Evolutionary conservation across 2,329 filamentous ascomycete species (phyloP), one percentile per base, ranked within the genome.

Genomic region (Cytospora chrysosperma): DNA sequence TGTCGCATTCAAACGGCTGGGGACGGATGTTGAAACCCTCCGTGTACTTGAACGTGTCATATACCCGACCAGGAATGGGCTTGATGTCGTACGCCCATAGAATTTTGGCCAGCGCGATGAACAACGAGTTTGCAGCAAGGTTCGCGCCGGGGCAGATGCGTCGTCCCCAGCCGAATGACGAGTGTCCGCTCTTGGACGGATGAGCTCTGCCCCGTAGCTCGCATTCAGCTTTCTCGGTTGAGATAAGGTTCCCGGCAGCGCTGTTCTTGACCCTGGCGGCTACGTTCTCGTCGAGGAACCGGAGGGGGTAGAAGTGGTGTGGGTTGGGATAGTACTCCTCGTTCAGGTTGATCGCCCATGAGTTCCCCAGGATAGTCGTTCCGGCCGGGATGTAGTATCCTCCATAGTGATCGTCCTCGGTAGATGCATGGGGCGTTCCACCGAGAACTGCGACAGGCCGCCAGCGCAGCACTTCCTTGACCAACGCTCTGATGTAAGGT

Each of bases 341-440:
- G 43, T 70, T 68, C 43, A 68, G 61, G 49, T 69, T 65, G 64
- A 70, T 68, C 21, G 62, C 75, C 66, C 62, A 82, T 37, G 70
- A 66, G 59, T 76, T 75, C 26, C 70, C 67, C 4, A 76, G 56
- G 0, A 85, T 71, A 0, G 75, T 78, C 0, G 82, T 81, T 0
- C 78, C 80, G 3, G 76, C 74, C 3, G 82, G 81, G 27, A 85
- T 81, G 17, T 75, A 71, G 67, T 79, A 82, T 19, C 79, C 80
- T 51, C 77, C 75, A 68, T 81, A 84, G 15, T 72, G 70, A 62
- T 84, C 81, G 52, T 84, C 80, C 30, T 78, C 74, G 0, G 77
- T 79, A 0, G 76, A 75, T 0, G 80, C 79, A 62, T 84, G 81
- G 0, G 81, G 81, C 1, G 78, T 76, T 1, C 72, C 68, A 0